Conservation (phyloP, 2,329 filamentous ascomycete genomes). For the Helicocarpus griseus region DNA sequence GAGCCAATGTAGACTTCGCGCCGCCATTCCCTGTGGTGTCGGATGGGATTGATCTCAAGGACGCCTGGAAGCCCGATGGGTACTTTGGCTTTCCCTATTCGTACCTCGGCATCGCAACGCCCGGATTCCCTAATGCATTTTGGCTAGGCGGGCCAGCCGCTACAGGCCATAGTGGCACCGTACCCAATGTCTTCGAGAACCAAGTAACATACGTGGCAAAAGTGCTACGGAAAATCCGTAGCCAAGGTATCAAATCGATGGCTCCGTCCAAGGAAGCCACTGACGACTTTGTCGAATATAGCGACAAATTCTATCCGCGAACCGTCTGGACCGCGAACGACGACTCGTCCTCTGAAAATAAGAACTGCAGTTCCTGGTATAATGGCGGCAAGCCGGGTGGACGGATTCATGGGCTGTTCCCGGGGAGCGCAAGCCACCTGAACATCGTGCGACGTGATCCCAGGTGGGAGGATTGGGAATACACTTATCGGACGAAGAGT, state of each 20-base stretch:
- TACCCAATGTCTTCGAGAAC: constrained; percentile 58
- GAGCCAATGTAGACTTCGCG: constrained; percentile 50
- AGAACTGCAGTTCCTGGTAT: constrained; percentile 62
- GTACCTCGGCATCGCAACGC: constrained; percentile 55
- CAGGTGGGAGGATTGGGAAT: constrained; percentile 52
- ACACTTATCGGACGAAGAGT: constrained; percentile 35
- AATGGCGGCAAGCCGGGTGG: constrained; percentile 56
- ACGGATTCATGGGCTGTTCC: constrained; percentile 60
- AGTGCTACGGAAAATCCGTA: constrained; percentile 55
- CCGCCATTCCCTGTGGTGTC: constrained; percentile 53
- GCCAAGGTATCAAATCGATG: constrained; percentile 57
- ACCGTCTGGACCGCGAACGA: constrained; percentile 35
- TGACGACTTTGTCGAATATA: constrained; percentile 43
- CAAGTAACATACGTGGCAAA: constrained; percentile 57
- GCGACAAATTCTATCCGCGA: constrained; percentile 42
- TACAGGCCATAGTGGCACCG: constrained; percentile 53
- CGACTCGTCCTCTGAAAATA: constrained; percentile 33
- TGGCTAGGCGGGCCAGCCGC: constrained; percentile 55
- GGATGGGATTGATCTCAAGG: constrained; percentile 43
- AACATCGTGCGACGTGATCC: constrained; percentile 49
- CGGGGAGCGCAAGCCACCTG: constrained; percentile 55
- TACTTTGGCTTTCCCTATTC: constrained; percentile 55
- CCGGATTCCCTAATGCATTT: constrained; percentile 58
- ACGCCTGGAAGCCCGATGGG: constrained; percentile 48
- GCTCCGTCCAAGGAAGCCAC: constrained; percentile 48